These are phyloP conservation scores for Hypoxylon lenormandii DNA, from an alignment of 495 filamentous ascomycete species.

Conservation along the genomic window DNA sequence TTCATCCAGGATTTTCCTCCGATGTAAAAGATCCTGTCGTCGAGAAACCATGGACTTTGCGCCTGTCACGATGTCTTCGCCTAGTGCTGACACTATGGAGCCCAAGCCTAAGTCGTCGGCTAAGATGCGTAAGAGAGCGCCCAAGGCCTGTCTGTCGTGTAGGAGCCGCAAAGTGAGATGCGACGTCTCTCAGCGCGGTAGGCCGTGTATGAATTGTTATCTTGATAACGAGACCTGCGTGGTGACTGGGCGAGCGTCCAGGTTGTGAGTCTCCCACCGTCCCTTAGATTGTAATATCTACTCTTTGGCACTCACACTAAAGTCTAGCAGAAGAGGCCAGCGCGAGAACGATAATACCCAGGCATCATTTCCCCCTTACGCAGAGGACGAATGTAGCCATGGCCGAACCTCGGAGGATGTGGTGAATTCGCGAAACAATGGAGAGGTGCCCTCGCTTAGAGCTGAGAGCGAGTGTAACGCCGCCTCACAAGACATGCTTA, in stretches of 20 bases:
- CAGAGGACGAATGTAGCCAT: conserved; percentile 38
- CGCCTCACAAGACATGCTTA: conserved; percentile 22
- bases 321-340: conserved; percentile 45
- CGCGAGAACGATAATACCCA: conserved; percentile 39
- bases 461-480: conserved; percentile 26
- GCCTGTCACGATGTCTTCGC: conserved; percentile 33
- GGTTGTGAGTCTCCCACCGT: conserved; percentile 51
- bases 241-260: conserved; percentile 56
- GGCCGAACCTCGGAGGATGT: conserved; percentile 41
- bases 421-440: conserved; percentile 43
- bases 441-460: conserved; percentile 25
- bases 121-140: conserved; percentile 56
- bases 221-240: conserved; percentile 53
- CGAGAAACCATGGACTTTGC: conserved; percentile 32
- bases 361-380: conserved; percentile 39
- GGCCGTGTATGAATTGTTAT: conserved; percentile 64
- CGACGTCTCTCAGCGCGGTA: conserved; percentile 62
- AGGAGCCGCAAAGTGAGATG: conserved; percentile 66
- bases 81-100: conserved; percentile 30
- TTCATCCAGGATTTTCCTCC: conserved; percentile 12
- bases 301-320: conserved; percentile 39
- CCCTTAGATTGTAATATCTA: conserved; percentile 29
- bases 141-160: conserved; percentile 63
- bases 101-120: conserved; percentile 43
- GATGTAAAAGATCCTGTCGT: conserved; percentile 14